These are phyloP conservation scores for Mucor indicus DNA, from an alignment of 371 early-diverging fungal species.

Conservation along the genomic window DNA sequence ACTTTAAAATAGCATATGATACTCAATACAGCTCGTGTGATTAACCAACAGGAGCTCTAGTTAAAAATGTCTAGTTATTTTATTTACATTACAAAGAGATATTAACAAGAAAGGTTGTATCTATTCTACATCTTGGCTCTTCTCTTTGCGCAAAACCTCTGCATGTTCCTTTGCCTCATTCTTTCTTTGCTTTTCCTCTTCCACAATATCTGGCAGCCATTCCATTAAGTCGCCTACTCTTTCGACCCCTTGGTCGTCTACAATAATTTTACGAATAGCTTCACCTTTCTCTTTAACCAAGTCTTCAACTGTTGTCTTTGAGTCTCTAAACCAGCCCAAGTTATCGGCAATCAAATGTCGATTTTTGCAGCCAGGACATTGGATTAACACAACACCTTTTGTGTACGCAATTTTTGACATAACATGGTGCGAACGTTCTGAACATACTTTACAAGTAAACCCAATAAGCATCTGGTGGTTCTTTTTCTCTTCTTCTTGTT, in stretches of 20 bases:
- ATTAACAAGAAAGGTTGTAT: too few relatives aligned
- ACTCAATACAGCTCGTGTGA: too few relatives aligned
- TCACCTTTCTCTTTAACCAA: conserved; percentile 83
- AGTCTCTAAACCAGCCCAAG: conserved; percentile 86
- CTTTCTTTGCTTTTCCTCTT: conserved; percentile 38
- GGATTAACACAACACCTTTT: conserved; percentile 90
- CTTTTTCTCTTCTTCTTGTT: conserved; percentile 19
- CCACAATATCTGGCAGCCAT: conserved; percentile 43
- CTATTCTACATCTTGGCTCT: too few relatives aligned
- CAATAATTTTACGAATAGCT: conserved; percentile 52
- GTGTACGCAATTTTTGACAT: conserved; percentile 91
- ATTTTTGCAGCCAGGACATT: conserved; percentile 89
- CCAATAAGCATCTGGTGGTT: conserved; percentile 78
- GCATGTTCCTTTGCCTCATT: conserved; percentile 27
- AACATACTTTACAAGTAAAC: conserved; percentile 94
- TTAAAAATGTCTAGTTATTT: too few relatives aligned
- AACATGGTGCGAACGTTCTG: conserved; percentile 76
- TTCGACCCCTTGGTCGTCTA: conserved; percentile 37
- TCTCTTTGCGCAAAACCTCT: too few relatives aligned
- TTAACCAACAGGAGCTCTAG: too few relatives aligned
- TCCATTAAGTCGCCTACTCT: conserved; percentile 37
- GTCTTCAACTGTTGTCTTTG: conserved; percentile 77
- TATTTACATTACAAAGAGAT: too few relatives aligned
- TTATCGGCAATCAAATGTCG: conserved; percentile 95
- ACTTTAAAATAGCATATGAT: too few relatives aligned